Conservation (phyloP, 2,329 filamentous ascomycete genomes). For the Botrytis porri region DNA sequence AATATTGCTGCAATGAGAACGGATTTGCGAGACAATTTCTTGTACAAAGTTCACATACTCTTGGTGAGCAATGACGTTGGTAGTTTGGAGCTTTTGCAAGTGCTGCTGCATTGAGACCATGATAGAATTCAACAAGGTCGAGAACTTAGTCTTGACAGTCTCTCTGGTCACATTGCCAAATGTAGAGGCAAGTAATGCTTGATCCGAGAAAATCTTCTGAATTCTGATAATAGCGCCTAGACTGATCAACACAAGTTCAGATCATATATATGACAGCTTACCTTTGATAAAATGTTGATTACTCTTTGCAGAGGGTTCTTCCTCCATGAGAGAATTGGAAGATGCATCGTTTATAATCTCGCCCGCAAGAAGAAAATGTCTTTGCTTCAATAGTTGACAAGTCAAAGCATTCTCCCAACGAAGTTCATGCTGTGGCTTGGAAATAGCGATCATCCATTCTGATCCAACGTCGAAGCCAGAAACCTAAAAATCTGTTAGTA, state of each 20-base stretch:
- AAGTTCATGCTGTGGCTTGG: conserved; percentile 48
- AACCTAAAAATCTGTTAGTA: conserved; percentile 31
- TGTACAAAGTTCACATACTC: conserved; percentile 31
- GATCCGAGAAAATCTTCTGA: conserved; percentile 22
- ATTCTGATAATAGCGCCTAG: conserved; percentile 11
- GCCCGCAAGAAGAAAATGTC: conserved; percentile 4
- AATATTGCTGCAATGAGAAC: conserved; percentile 32
- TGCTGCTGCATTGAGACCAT: conserved; percentile 32
- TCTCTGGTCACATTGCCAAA: conserved; percentile 18
- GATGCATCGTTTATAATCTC: neutral
- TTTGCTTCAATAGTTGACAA: conserved; percentile 12
- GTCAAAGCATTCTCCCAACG: conserved; percentile 40
- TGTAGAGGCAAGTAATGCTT: conserved; percentile 22
- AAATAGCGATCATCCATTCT: conserved; percentile 52
- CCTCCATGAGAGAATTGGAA: neutral
- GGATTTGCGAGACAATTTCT: conserved; percentile 29
- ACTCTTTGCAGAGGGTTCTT: neutral
- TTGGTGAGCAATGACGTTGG: conserved; percentile 24
- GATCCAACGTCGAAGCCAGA: conserved; percentile 43
- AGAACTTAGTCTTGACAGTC: conserved; percentile 24
- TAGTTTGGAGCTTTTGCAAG: conserved; percentile 27
- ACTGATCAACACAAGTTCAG: neutral
- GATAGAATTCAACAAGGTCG: conserved; percentile 27
- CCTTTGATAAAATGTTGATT: conserved; percentile 15
- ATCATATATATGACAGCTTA: neutral